Base-by-base conservation (phyloP, 495 filamentous ascomycete genomes). In the Penicillium malachiteum region DNA sequence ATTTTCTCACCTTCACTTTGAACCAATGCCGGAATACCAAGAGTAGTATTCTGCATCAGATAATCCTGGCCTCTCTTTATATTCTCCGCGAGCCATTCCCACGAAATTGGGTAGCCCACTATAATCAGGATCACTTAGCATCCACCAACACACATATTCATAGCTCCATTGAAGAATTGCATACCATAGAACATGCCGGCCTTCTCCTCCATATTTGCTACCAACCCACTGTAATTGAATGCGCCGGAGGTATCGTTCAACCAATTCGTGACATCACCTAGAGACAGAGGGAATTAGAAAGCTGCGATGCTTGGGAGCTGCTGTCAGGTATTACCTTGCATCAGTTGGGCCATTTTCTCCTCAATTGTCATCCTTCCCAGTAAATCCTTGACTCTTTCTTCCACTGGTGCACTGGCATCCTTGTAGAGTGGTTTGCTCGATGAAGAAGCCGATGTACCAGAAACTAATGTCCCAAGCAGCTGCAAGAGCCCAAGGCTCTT, bases 211-310 rank as follows among this genome's bases (percentile, higher is more conserved):
- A 88, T 87, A 61, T 81, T 89, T 58, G 77, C 81, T 32, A 76
- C 83, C 13, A 90, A 71, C 1, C 87, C 87, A 3, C 79, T 78
- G 14, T 78, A 74, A 55, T 90, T 91, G 68, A 87, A 82, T 17
- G 68, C 69, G 48, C 82, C 81, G 14, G 77, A 74, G 0, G 75
- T 79, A 7, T 67, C 70, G 59, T 88, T 78, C 66, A 89, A 78
- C 87, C 86, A 91, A 62, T 89, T 89, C 21, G 78, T 77, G 43
- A 91, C 71, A 65, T 89, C 87, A 32, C 79, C 79, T 79, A 62
- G 3, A 37, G 43, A 41, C 6, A 13, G 53, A 50, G n/a, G n/a
- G 13, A 46, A 6, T 46, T 46, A 46, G 43, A 10, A 41, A 7
- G 4, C 4, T 4, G 21, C 21, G 21, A 26, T 26, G 21, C 21